Conservation (phyloP, 208 protist genomes). For the Trypanosoma vivax region DNA sequence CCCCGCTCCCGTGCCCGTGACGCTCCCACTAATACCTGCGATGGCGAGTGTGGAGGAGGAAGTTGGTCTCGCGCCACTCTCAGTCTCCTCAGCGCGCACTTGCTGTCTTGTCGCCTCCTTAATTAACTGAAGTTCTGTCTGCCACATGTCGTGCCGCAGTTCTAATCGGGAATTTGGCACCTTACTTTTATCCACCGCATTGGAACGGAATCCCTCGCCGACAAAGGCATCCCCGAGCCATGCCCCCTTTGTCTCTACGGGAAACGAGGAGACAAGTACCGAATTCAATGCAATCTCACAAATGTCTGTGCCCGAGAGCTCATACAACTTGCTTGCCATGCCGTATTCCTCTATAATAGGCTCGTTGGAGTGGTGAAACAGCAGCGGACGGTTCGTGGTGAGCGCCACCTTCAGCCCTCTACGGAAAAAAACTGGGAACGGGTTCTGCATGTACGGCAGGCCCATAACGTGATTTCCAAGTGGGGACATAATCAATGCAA, state of each 20-base stretch:
- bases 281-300: constrained; percentile 84
- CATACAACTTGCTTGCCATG: constrained; percentile 54
- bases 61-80: not conserved
- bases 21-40: not conserved
- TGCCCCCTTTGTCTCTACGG: constrained; percentile 29
- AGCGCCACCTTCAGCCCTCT: constrained; percentile 95
- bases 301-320: constrained; percentile 68
- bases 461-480: constrained; percentile 95
- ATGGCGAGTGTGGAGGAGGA: not conserved
- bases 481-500: constrained; percentile 95
- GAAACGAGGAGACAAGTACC: constrained; percentile 79
- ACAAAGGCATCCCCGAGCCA: constrained; percentile 74
- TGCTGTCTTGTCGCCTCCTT: constrained; percentile 5
- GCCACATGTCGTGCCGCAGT: constrained; percentile 65
- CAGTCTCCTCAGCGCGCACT: not conserved
- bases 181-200: constrained; percentile 49
- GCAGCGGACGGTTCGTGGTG: constrained; percentile 85
- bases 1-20: not conserved
- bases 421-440: constrained; percentile 89
- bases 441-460: constrained; percentile 90
- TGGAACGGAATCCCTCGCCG: constrained; percentile 46
- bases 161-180: constrained; percentile 68
- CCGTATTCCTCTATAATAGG: constrained; percentile 86
- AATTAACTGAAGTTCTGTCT: constrained; percentile 37
- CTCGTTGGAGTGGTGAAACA: constrained; percentile 93